phyloP scores from a whole-genome alignment of 2,329 filamentous ascomycete species.

The Cladosporium sp. region DNA sequence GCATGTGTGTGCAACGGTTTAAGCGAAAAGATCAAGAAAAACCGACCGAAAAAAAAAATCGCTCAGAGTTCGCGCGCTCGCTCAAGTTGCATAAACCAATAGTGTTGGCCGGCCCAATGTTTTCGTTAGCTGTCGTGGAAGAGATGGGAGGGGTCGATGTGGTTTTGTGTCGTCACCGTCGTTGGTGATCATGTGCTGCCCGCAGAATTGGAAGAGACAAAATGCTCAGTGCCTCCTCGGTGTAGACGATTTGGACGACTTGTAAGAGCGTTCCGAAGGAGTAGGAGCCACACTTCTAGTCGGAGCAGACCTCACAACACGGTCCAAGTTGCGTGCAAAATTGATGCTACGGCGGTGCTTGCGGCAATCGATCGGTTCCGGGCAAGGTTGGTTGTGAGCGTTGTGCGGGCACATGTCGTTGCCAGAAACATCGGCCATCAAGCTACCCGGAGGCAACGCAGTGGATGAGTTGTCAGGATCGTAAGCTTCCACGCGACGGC shows the following conservation, averaged over 20 bases:
- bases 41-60: not conserved
- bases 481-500: not conserved
- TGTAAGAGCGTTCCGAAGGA: not conserved
- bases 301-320: not conserved
- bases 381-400: not conserved
- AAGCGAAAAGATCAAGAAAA: not conserved
- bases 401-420: not conserved
- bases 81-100: not conserved
- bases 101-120: not conserved
- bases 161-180: not conserved
- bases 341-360: not conserved
- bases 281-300: no score
- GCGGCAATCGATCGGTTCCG: not conserved
- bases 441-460: not conserved
- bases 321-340: not conserved
- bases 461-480: not conserved
- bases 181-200: no score
- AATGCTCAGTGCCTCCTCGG: not conserved
- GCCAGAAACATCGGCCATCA: not conserved
- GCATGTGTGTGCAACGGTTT: not conserved
- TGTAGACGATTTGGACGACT: not conserved
- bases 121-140: no score
- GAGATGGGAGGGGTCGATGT: not conserved
- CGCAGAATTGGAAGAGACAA: not conserved
- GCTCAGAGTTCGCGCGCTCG: not conserved